Evolutionary conservation across 164 flowering plant genomes (phyloP).

Genomic region (Piper betle): DNA sequence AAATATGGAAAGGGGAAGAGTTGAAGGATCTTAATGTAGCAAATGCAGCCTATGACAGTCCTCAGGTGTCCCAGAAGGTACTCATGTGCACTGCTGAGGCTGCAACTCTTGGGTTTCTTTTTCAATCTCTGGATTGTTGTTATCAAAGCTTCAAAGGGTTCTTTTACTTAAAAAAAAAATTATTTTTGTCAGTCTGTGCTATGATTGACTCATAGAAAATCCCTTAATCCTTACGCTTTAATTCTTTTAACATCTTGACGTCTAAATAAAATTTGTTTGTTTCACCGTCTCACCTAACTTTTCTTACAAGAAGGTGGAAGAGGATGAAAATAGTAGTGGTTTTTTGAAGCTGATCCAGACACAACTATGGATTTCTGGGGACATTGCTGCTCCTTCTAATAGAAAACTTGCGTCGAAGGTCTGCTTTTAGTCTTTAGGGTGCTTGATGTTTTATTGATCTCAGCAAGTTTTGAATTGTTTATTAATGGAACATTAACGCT

Average conservation of each 20-base stretch:
- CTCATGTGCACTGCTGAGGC: background rate
- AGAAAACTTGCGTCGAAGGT: conserved; percentile 50
- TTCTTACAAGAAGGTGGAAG: conserved; percentile 18
- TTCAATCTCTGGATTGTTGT: too few species aligned
- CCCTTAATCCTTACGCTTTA: too few species aligned
- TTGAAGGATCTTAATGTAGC: conserved; percentile 16
- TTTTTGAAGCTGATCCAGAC: conserved; percentile 62
- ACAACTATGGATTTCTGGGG: conserved; percentile 60
- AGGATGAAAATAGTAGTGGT: conserved; percentile 38
- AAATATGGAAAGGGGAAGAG: conserved; percentile 35
- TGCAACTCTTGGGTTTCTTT: background rate
- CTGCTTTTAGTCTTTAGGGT: background rate
- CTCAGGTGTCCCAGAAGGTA: conserved; percentile 30
- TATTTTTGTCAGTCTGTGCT: too few species aligned
- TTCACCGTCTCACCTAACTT: background rate
- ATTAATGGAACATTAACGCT: background rate
- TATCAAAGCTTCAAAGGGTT: too few species aligned
- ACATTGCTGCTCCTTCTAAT: conserved; percentile 47
- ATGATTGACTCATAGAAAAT: too few species aligned
- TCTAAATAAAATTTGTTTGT: background rate
- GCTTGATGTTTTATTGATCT: background rate
- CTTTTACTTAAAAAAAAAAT: too few species aligned
- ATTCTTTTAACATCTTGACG: background rate
- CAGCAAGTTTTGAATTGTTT: background rate
- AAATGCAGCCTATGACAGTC: conserved; percentile 5